phyloP scores from a whole-genome alignment of 129 eudicot species.

The Centaurea solstitialis region DNA sequence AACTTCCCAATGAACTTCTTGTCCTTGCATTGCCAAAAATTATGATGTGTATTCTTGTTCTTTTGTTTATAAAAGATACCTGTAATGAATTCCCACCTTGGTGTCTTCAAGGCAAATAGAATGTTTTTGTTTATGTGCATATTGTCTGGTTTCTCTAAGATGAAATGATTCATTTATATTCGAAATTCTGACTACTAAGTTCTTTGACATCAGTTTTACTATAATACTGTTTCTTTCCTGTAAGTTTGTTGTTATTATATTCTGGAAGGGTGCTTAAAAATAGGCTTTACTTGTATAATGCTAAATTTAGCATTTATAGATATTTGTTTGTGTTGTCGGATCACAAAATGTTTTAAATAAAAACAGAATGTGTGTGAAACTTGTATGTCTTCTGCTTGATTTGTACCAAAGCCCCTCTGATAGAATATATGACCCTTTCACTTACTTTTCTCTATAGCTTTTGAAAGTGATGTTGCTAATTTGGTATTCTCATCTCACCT shows the following conservation, averaged over 20 bases:
- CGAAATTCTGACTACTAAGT: background rate
- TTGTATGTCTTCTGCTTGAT: slow-evolving; percentile 7
- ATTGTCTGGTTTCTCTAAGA: background rate
- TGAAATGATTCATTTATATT: background rate
- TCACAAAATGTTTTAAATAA: background rate
- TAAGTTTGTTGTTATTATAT: too few species aligned
- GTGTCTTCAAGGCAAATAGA: background rate
- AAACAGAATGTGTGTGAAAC: background rate
- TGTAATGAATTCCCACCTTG: background rate
- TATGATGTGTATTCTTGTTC: background rate
- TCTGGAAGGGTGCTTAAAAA: background rate
- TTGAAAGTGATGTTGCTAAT: background rate
- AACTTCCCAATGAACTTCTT: background rate
- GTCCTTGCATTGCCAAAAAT: slow-evolving; percentile 2
- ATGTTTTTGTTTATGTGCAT: background rate
- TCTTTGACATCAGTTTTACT: background rate
- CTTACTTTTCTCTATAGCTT: slow-evolving; percentile 15
- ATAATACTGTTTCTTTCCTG: background rate
- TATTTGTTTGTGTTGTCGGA: background rate
- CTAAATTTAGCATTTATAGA: background rate
- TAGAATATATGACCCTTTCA: background rate
- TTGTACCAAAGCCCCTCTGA: background rate
- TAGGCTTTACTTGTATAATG: background rate
- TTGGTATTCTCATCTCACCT: slow-evolving; percentile 3
- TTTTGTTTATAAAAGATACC: background rate